phyloP scores from a whole-genome alignment of 2,329 filamentous ascomycete species.

The Fusarium palustre region DNA sequence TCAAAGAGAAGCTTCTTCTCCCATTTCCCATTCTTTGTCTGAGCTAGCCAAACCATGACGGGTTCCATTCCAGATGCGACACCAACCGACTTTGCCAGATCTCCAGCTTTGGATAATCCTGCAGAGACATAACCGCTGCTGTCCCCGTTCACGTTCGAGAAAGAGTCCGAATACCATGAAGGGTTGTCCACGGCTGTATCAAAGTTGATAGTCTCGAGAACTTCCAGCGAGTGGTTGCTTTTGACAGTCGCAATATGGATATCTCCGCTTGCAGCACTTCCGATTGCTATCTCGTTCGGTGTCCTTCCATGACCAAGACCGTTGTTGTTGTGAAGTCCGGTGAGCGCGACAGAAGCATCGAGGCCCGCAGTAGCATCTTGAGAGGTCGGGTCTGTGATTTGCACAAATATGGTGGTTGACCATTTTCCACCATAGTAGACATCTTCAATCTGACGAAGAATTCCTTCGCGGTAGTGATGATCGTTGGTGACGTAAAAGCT shows the following conservation, averaged over 20 bases:
- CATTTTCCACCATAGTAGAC: conserved; percentile 56
- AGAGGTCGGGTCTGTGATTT: conserved; percentile 52
- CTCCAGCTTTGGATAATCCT: conserved; percentile 57
- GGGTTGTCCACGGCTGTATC: conserved; percentile 67
- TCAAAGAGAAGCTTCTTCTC: conserved; percentile 64
- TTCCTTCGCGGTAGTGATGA: conserved; percentile 64
- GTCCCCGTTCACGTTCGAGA: conserved; percentile 50
- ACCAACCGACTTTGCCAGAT: conserved; percentile 51
- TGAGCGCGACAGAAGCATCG: conserved; percentile 56
- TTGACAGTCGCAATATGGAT: conserved; percentile 57
- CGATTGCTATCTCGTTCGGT: conserved; percentile 56
- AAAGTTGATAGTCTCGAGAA: conserved; percentile 55
- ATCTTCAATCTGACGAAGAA: conserved; percentile 61
- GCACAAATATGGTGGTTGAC: conserved; percentile 60
- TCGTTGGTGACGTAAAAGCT: conserved; percentile 72
- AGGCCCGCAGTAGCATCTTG: conserved; percentile 42
- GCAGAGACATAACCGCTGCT: conserved; percentile 66
- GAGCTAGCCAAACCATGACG: conserved; percentile 59
- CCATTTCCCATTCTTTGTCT: conserved; percentile 49
- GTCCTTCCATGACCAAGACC: conserved; percentile 64
- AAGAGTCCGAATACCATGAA: conserved; percentile 67
- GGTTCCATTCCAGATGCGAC: conserved; percentile 56
- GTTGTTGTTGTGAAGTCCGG: conserved; percentile 65
- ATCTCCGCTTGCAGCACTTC: conserved; percentile 58
- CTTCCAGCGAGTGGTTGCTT: conserved; percentile 28